phyloP scores from a whole-genome alignment of 306 rosid species.

The Vachellia pachyceras region DNA sequence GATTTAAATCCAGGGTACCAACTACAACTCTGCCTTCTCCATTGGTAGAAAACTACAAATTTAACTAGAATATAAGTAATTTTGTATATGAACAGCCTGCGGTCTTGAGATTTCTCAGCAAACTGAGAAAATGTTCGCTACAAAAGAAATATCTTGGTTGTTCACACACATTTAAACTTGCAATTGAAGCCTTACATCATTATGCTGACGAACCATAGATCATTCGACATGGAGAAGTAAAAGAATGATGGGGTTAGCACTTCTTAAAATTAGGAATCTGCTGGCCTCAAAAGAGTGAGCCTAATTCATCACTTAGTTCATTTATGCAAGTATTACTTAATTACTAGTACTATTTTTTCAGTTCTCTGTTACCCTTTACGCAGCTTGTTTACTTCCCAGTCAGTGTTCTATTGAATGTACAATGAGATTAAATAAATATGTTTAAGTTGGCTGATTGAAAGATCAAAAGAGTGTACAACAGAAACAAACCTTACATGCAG shows the following conservation, averaged over 20 bases:
- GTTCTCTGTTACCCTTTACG: background rate
- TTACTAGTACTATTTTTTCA: background rate
- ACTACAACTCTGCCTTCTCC: constrained; percentile 88
- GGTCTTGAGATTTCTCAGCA: constrained; percentile 3
- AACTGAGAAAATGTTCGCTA: background rate
- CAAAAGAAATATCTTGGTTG: too few species aligned
- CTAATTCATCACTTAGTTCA: background rate
- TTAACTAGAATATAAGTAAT: constrained; percentile 28
- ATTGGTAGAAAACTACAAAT: constrained; percentile 63
- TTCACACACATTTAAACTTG: too few species aligned
- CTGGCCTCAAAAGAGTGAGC: background rate
- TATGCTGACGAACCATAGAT: background rate
- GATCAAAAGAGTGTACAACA: constrained; percentile 29
- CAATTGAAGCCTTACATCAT: background rate
- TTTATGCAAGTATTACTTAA: background rate
- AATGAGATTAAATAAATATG: background rate
- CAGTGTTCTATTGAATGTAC: background rate
- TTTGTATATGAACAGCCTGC: background rate
- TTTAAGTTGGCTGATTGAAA: background rate
- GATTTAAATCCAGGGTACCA: constrained; percentile 84
- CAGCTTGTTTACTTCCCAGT: background rate
- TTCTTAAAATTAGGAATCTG: background rate
- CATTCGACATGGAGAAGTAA: background rate
- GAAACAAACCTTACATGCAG: constrained; percentile 89
- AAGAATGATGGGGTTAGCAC: background rate